Evolutionary conservation across 2,329 filamentous ascomycete genomes (phyloP).

Genomic region (Nemania serpens): DNA sequence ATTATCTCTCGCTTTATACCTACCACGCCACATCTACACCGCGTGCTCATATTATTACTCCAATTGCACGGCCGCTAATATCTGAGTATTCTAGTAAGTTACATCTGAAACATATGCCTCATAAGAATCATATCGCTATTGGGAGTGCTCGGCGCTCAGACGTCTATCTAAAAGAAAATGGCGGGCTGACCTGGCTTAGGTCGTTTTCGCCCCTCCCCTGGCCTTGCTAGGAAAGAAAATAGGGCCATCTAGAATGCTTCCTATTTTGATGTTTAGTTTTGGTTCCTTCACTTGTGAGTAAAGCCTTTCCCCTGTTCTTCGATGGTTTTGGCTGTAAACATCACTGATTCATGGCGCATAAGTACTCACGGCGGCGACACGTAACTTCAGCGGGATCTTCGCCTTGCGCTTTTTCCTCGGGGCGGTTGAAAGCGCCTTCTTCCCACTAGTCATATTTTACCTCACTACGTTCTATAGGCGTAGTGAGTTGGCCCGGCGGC

Average conservation of each 20-base stretch:
- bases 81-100: constrained; percentile 13
- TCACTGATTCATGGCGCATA: background rate
- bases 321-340: background rate
- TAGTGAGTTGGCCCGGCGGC: constrained; percentile 69
- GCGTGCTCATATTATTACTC: background rate
- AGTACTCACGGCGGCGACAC: constrained; percentile 58
- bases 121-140: background rate
- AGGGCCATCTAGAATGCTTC: constrained; percentile 66
- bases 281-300: constrained; percentile 60
- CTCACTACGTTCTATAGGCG: constrained; percentile 71
- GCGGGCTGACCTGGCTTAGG: constrained; percentile 37
- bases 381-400: constrained; percentile 69
- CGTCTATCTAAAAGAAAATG: background rate
- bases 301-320: too few species aligned
- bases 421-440: constrained; percentile 70
- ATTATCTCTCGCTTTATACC: too few species aligned
- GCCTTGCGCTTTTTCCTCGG: constrained; percentile 72
- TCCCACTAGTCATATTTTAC: constrained; percentile 65
- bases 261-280: constrained; percentile 68
- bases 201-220: constrained; percentile 69
- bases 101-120: background rate
- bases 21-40: too few species aligned
- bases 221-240: constrained; percentile 71
- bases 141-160: background rate
- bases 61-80: constrained; percentile 1